Conservation (phyloP, 192 early-diverging fungal species). For the Geosiphon pyriformis region DNA sequence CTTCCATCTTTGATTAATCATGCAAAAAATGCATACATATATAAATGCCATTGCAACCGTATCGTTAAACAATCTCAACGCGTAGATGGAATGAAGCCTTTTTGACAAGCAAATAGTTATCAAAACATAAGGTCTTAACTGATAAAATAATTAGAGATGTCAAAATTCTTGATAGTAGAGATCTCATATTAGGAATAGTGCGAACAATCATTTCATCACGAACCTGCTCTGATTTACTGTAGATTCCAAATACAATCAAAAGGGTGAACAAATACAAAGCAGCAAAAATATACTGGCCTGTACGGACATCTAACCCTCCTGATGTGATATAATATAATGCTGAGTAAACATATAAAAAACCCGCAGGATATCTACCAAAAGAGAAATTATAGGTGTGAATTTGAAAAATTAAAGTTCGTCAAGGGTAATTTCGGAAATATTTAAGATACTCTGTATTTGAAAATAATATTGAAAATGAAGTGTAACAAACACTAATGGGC, state of each 20-base stretch:
- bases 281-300: constrained; percentile 83
- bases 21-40: constrained; percentile 60
- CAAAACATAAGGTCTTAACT: constrained; percentile 65
- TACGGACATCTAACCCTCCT: constrained; percentile 58
- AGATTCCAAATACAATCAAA: constrained; percentile 61
- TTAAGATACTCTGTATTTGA: too few species aligned
- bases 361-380: constrained; percentile 85
- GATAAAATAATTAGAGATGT: constrained; percentile 7
- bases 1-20: constrained; percentile 49
- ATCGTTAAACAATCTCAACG: constrained; percentile 92
- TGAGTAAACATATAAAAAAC: constrained; percentile 86
- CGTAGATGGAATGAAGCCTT: constrained; percentile 91
- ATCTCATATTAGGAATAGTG: not conserved
- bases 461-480: too few species aligned
- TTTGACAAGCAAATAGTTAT: constrained; percentile 65
- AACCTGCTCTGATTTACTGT: constrained; percentile 47
- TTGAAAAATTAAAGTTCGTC: constrained; percentile 1
- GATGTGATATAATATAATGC: constrained; percentile 62
- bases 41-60: constrained; percentile 82
- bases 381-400: not conserved
- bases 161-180: not conserved
- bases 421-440: constrained; percentile 8
- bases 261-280: constrained; percentile 67
- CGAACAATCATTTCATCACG: too few species aligned
- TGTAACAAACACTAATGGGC: constrained; percentile 92